Evolutionary conservation across 345 rosid genomes (phyloP), one percentile per base, ranked within the genome.

Genomic region (Populus simonii): DNA sequence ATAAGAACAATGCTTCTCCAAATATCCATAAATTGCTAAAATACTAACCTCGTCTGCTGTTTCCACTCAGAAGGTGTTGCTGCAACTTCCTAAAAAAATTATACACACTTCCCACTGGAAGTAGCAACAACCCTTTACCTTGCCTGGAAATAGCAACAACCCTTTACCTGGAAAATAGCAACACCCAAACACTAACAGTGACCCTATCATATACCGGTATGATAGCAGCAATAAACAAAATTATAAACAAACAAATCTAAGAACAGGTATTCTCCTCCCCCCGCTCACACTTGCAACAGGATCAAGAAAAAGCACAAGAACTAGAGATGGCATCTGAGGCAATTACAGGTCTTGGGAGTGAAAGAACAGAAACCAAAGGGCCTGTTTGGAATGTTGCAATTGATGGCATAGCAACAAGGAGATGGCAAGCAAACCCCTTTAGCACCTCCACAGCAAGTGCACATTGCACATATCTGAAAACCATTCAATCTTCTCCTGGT

Each of bases 331-430:
- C 99, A 95, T 70, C 94, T 89, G 82, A 92, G 87, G 87, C 99
- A 95, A 86, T 93, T 93, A 80, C 99, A 95, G 78, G 98, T 84
- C 83, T 89, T 93, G 84, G 99, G 98, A 76, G 99, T 93, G 88
- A 95, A 95, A 29, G 99, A 92, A 78, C 98, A 95, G 86, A 89
- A 95, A 66, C 99, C 99, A 78, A 92, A 95, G 65, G 99, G 99
- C 81, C 93, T 88, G 77, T 95, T 93, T 20, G 99, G 99, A 51
- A 95, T 95, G 86, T 93, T 95, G 94, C 99, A 95, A 72, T 92
- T 93, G 88, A 95, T 93, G 29, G 98, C 98, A 83, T 84, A 95
- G 86, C 99, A 95, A 84, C 99, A 95, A 45, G 99, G 98, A 23
- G 97, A 90, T 22, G 94, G 91, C 82, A 95, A 80, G 76, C 99